These are phyloP conservation scores for Lyophyllum atratum DNA, from an alignment of 768 basidiomycete genomes.

Conservation along the genomic window DNA sequence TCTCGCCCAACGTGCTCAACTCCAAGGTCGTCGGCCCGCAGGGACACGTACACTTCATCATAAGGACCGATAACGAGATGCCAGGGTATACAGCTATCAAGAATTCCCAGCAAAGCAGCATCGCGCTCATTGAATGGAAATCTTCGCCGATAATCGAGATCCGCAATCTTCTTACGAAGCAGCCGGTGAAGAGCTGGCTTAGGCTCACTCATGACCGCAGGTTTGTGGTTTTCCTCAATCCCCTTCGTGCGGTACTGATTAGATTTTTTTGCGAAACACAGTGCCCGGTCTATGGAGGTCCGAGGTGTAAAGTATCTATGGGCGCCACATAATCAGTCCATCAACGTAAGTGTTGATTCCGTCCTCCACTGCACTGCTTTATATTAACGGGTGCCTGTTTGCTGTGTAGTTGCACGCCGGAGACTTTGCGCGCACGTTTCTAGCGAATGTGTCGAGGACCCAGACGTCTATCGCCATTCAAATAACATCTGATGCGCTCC, in stretches of 20 bases:
- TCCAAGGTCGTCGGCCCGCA: slow-evolving; percentile 54
- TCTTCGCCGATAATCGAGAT: slow-evolving; percentile 51
- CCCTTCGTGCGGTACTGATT: background rate
- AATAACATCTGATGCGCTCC: slow-evolving; percentile 55
- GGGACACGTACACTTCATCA: slow-evolving; percentile 45
- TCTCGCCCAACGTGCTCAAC: slow-evolving; percentile 55
- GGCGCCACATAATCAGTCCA: slow-evolving; percentile 53
- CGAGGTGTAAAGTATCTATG: slow-evolving; percentile 53
- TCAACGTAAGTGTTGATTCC: slow-evolving; percentile 46
- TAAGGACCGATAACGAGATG: slow-evolving; percentile 51
- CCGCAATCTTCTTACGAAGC: slow-evolving; percentile 49
- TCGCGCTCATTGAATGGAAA: slow-evolving; percentile 65
- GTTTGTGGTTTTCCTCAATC: slow-evolving; percentile 20
- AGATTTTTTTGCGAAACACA: slow-evolving; percentile 17
- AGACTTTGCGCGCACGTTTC: slow-evolving; percentile 31
- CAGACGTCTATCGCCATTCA: slow-evolving; percentile 52
- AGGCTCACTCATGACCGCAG: slow-evolving; percentile 48
- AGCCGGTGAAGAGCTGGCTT: slow-evolving; percentile 55
- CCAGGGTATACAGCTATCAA: slow-evolving; percentile 58
- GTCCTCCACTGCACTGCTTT: background rate
- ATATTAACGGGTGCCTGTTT: background rate
- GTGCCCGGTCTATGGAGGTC: slow-evolving; percentile 53
- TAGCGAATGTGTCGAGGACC: slow-evolving; percentile 52
- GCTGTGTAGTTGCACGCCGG: slow-evolving; percentile 48
- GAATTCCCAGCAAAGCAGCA: slow-evolving; percentile 43